Evolutionary conservation across 1,284 basidiomycete genomes (phyloP), one percentile per base, ranked within the genome.

Genomic region (Puccinia hordei): DNA sequence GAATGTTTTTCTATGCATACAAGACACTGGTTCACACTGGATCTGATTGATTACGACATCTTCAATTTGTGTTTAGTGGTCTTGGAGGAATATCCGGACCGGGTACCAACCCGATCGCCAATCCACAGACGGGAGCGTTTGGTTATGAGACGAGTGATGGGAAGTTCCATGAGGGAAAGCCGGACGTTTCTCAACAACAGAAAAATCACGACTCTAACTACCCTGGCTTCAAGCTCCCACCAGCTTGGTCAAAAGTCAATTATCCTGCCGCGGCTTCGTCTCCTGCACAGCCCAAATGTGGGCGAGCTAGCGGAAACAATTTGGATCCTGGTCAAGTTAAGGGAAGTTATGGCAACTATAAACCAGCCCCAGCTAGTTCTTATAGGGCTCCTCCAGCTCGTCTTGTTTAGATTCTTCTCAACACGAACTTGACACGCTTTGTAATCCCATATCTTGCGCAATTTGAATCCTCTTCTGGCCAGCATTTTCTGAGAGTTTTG

Each of bases 101-200:
- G 2, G 57, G 55, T 15, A 63, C 55, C 12, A 75, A 75, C 44
- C 73, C 73, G 30, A 75, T 75, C 33, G 59, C 57, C 0, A 51
- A 75, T 63, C 73, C 73, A 9, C 53, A 41, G 9, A 75, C 73
- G 38, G 73, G 73, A 17, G 57, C 41, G 10, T 75, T 61, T 33
- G 73, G 73, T 24, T 75, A 30, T 24, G 57, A 75, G 55, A 61
- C 33, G 4, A 75, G 73, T n/a, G 57, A 75, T 75, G 73, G 73
- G 44, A 75, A 75, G 55, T 75, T 46, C 22, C 57, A 75, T 35
- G n/a, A 61, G n/a, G 73, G 73, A 2, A 33, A 41, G 41, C n/a
- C 73, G 30, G 57, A 75, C 46, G 22, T 27, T 24, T n/a, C 55
- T 15, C 24, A 75, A 46, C 27, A 49, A 33, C 57, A 75, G 61